Conservation (phyloP, 768 basidiomycete genomes). For the Leccinum disarticulatum region DNA sequence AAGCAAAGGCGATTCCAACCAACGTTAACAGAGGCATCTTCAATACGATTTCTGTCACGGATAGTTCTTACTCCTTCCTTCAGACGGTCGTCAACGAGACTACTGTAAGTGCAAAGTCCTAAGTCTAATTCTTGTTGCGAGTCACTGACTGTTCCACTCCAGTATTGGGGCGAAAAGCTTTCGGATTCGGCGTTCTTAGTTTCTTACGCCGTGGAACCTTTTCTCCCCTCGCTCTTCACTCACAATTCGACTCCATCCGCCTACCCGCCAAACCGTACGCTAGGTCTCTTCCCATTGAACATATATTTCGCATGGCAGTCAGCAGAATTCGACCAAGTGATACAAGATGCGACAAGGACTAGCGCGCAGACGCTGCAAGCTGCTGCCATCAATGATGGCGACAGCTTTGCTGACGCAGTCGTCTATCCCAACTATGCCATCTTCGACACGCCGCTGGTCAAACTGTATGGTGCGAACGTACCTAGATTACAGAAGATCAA, state of each 20-base stretch:
- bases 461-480: constrained; percentile 47
- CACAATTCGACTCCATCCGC: constrained; percentile 40
- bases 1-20: neutral
- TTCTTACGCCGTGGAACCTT: constrained; percentile 42
- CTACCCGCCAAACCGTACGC: constrained; percentile 43
- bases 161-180: constrained; percentile 9
- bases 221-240: constrained; percentile 41
- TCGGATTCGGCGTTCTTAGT: neutral
- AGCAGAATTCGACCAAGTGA: neutral
- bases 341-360: constrained; percentile 38
- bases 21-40: neutral
- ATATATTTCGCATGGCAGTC: constrained; percentile 35
- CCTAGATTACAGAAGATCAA: constrained; percentile 40
- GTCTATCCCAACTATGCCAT: constrained; percentile 60
- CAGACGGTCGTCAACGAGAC: constrained; percentile 18
- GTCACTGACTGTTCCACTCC: constrained; percentile 1
- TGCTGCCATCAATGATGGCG: constrained; percentile 40
- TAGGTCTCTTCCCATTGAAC: constrained; percentile 42
- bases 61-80: constrained; percentile 10
- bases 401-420: constrained; percentile 28
- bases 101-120: neutral
- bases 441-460: constrained; percentile 44
- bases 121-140: too few species aligned
- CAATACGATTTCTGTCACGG: neutral
- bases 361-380: constrained; percentile 39